Evolutionary conservation across 257 asterid genomes (phyloP).

Genomic region (Osmanthus fragrans): DNA sequence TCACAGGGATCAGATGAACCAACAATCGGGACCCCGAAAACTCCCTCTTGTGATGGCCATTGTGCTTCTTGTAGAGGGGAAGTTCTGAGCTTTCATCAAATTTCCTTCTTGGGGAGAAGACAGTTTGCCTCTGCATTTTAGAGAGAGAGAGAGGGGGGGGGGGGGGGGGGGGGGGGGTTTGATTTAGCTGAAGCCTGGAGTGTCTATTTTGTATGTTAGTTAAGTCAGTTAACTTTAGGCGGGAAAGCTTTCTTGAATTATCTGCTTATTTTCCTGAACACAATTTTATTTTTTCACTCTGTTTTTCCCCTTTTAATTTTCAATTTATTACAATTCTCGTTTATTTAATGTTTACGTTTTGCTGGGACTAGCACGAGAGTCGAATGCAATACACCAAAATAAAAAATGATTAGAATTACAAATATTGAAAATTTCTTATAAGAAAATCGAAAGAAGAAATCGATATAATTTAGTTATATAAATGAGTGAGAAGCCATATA

Average conservation of each 20-base stretch:
- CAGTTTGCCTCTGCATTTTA: conserved; percentile 33
- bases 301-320: not conserved
- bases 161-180: not conserved
- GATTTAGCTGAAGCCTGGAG: conserved; percentile 1
- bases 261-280: not conserved
- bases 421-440: not conserved
- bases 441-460: not conserved
- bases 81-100: conserved; percentile 24
- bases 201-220: not conserved
- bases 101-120: conserved; percentile 21
- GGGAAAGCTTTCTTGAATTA: conserved; percentile 3
- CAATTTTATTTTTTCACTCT: not conserved
- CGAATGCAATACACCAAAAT: too few relatives aligned
- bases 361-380: not conserved
- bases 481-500: not conserved
- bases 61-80: conserved; percentile 26
- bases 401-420: too few relatives aligned
- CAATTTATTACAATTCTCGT: not conserved
- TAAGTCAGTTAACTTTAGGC: not conserved
- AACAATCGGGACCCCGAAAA: conserved; percentile 9
- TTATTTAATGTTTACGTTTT: not conserved
- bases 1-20: conserved; percentile 47
- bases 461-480: not conserved
- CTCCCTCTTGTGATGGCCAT: conserved; percentile 19
- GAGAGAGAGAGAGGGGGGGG: not conserved